A percentile compares a stretch with the other conserved stretches of the same genome.
phyloP scores from a whole-genome alignment of 23 red algal genomes.

The Agarophyton chilense region DNA sequence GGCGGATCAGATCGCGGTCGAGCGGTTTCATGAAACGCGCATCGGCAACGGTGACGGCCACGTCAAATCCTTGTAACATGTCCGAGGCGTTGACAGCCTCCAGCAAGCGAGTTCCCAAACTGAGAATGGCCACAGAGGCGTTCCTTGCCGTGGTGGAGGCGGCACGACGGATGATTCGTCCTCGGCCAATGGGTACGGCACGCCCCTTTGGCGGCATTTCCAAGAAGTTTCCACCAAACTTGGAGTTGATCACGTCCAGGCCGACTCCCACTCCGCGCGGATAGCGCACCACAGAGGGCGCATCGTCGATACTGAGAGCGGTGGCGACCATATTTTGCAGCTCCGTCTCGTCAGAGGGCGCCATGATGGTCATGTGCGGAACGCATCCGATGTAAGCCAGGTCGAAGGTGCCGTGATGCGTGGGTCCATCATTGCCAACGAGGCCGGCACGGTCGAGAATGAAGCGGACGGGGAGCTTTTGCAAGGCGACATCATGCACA shows the following conservation, averaged over 20 bases:
- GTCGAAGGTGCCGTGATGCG: slow-evolving; percentile 95
- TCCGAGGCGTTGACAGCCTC: slow-evolving; percentile 82
- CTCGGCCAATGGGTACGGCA: slow-evolving; percentile 84
- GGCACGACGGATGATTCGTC: slow-evolving; percentile 78
- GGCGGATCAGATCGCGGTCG: slow-evolving; percentile 85
- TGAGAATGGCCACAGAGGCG: slow-evolving; percentile 83
- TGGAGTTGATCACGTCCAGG: slow-evolving; percentile 74
- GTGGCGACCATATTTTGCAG: slow-evolving; percentile 98
- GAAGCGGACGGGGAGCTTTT: slow-evolving; percentile 92
- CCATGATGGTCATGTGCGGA: slow-evolving; percentile 99
- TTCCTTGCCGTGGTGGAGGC: background rate
- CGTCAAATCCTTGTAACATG: slow-evolving; percentile 55
- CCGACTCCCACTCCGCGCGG: slow-evolving; percentile 93
- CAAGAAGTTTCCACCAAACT: slow-evolving; percentile 73
- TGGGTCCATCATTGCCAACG: slow-evolving; percentile 96
- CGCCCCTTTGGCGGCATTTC: slow-evolving; percentile 71
- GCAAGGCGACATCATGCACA: slow-evolving; percentile 92
- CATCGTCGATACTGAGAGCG: slow-evolving; percentile 78
- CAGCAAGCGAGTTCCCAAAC: slow-evolving; percentile 87
- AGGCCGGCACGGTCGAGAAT: slow-evolving; percentile 97
- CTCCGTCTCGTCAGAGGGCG: slow-evolving; percentile 92
- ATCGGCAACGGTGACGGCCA: slow-evolving; percentile 88
- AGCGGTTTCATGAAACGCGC: slow-evolving; percentile 99
- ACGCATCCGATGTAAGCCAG: slow-evolving; percentile 96
- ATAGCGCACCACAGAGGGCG: slow-evolving; percentile 86